A percentile compares a stretch with the other conserved stretches of the same genome.
phyloP scores from a whole-genome alignment of 805 yeast genomes.

The Schwanniomyces yamadae region DNA sequence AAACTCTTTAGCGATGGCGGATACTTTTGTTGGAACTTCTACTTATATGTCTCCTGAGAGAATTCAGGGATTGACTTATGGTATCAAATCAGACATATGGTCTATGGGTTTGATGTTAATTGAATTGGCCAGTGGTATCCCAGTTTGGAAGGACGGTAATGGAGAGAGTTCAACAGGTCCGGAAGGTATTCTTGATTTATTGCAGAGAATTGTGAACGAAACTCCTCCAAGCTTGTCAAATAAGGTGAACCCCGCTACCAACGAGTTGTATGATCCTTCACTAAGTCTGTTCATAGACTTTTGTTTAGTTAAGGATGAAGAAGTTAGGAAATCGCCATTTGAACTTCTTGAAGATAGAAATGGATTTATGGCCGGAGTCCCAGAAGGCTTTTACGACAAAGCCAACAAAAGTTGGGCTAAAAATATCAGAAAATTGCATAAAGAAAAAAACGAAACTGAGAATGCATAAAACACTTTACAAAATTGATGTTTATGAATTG shows the following conservation, averaged over 20 bases:
- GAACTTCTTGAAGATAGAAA: conserved; percentile 50
- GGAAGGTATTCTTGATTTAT: conserved; percentile 82
- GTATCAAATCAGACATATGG: conserved; percentile 98
- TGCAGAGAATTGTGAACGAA: conserved; percentile 93
- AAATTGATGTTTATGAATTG: too few species aligned
- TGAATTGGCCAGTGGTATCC: conserved; percentile 82
- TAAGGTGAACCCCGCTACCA: conserved; percentile 29
- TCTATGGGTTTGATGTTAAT: conserved; percentile 87
- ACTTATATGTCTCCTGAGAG: conserved; percentile 97
- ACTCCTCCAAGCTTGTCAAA: conserved; percentile 68
- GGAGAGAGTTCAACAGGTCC: conserved; percentile 46
- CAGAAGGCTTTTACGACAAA: conserved; percentile 31
- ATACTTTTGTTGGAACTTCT: conserved; percentile 97
- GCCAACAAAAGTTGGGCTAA: conserved; percentile 44
- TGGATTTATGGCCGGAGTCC: conserved; percentile 32
- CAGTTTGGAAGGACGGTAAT: conserved; percentile 65
- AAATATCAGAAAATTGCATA: conserved; percentile 31
- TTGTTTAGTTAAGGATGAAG: conserved; percentile 72
- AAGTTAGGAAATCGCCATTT: conserved; percentile 67
- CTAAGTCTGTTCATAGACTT: conserved; percentile 69
- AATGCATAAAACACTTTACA: background rate
- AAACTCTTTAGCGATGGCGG: conserved; percentile 82
- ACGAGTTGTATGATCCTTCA: conserved; percentile 36
- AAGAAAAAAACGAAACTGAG: conserved; percentile 18
- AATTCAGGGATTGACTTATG: conserved; percentile 90